phyloP scores from a whole-genome alignment of 1,139 yeast species.

The Magnusiomyces tetraspermus region DNA sequence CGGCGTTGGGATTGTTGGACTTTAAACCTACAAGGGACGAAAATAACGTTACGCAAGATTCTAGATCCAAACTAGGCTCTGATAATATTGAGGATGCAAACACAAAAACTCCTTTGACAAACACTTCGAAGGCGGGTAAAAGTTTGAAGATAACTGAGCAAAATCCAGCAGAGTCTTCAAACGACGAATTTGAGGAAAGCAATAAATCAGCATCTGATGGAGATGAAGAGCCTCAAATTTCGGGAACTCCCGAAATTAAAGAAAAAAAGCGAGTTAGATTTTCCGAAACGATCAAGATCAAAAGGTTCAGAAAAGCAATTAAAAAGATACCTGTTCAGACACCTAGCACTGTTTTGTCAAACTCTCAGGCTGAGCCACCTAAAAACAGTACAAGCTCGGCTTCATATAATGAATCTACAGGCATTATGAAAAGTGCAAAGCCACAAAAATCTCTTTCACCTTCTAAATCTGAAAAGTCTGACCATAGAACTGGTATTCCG shows the following conservation, averaged over 20 bases:
- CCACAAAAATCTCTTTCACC: constrained; percentile 5
- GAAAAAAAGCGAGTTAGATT: constrained; percentile 26
- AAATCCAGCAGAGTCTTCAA: no score
- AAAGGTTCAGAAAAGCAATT: constrained; percentile 24
- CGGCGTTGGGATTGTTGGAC: no score
- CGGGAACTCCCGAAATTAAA: not conserved
- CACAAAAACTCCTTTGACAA: no score
- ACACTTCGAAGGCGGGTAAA: no score
- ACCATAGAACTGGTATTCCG: no score
- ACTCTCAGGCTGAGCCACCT: not conserved
- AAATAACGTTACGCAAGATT: no score
- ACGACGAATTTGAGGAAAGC: no score
- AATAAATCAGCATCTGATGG: not conserved
- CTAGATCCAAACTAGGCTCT: no score
- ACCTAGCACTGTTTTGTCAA: constrained; percentile 1
- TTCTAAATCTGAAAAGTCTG: no score
- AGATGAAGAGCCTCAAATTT: not conserved
- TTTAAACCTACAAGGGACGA: no score
- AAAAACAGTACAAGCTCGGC: not conserved
- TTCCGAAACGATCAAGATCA: constrained; percentile 29
- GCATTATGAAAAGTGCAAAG: constrained; percentile 27
- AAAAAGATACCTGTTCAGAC: constrained; percentile 2
- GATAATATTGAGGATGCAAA: no score
- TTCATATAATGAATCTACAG: not conserved
- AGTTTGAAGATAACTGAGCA: no score